Base-by-base conservation (phyloP, 495 filamentous ascomycete species). In the Hypoxylon perforatum region DNA sequence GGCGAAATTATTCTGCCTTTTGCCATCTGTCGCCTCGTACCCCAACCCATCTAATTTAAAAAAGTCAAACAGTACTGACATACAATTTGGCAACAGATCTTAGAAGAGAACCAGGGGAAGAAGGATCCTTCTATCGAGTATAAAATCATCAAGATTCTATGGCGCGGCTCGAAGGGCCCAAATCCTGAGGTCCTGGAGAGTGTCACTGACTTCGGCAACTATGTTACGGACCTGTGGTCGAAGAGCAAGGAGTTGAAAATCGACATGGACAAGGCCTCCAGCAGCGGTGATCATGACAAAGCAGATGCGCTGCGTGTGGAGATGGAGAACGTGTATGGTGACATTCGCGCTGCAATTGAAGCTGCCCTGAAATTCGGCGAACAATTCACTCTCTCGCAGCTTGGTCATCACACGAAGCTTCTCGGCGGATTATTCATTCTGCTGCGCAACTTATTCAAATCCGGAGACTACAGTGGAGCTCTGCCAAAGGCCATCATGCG, bases 401-500 rank as follows among this genome's bases (percentile, higher is more conserved):
- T 69, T 12, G 78, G 77, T 25, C 64, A 65, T 50, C 77, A 78
- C 38, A 66, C 71, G 19, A 78, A 76, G 59, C 59, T 84, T 53
- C 71, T 80, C 46, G 71, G 80, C 80, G 85, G 76, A 55, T 86
- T 82, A 78, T 86, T 62, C 78, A 90, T 80, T 81, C 87, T 80
- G 69, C 74, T 96, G 33, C 80, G 86, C 21, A 85, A 91, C 63
- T 86, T 90, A 4, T 85, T 88, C 57, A 87, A 88, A 64, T 81
- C 85, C 5, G 81, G 85, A 21, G 91, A 94, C 64, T 85, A 84
- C 62, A 84, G 87, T 61, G 87, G 90, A 0, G 75, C 80, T 25
- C 74, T 95, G 17, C 80, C 87, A 7, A 80, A 86, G 39, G 87
- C 83, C 18, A 85, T 92, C 18, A 82, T 95, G 1, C 86, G 86